These are phyloP conservation scores for Apiospora malaysiana DNA, from an alignment of 2,329 filamentous ascomycete species.

Conservation along the genomic window DNA sequence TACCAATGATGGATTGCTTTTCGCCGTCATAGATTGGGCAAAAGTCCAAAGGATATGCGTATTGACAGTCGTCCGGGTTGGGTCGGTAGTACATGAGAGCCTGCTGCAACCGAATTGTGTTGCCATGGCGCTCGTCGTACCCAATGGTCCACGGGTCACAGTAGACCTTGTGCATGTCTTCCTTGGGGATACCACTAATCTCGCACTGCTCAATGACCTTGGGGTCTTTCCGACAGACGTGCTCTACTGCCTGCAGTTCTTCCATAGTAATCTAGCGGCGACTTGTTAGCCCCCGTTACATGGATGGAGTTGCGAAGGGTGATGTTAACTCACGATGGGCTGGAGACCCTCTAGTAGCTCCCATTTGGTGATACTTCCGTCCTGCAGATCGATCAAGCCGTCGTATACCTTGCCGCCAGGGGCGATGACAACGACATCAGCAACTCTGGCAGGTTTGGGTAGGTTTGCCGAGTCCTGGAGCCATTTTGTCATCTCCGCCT, in stretches of 20 bases:
- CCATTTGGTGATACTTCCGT: conserved; percentile 74
- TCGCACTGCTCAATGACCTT: conserved; percentile 91
- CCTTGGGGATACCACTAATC: conserved; percentile 77
- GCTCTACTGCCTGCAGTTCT: conserved; percentile 82
- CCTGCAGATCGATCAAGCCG: conserved; percentile 75
- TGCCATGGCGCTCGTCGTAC: conserved; percentile 89
- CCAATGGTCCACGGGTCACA: conserved; percentile 97
- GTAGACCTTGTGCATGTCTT: conserved; percentile 95
- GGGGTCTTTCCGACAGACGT: conserved; percentile 75
- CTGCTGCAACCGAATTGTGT: conserved; percentile 79
- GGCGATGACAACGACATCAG: conserved; percentile 84
- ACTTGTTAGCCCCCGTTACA: neutral
- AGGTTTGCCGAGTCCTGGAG: conserved; percentile 66
- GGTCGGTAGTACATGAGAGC: conserved; percentile 96
- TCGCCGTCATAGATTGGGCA: conserved; percentile 89
- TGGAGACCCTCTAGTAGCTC: conserved; percentile 77
- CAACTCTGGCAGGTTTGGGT: conserved; percentile 71
- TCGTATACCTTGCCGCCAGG: conserved; percentile 82
- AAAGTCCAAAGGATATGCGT: conserved; percentile 90
- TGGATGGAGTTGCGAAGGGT: neutral
- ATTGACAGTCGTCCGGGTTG: conserved; percentile 84
- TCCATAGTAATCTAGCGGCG: conserved; percentile 83
- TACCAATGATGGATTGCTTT: conserved; percentile 78
- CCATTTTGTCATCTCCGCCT: conserved; percentile 84
- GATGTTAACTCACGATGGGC: conserved; percentile 66